Evolutionary conservation across 2,329 filamentous ascomycete species (phyloP).

Genomic region (Hypoxylon sp.): DNA sequence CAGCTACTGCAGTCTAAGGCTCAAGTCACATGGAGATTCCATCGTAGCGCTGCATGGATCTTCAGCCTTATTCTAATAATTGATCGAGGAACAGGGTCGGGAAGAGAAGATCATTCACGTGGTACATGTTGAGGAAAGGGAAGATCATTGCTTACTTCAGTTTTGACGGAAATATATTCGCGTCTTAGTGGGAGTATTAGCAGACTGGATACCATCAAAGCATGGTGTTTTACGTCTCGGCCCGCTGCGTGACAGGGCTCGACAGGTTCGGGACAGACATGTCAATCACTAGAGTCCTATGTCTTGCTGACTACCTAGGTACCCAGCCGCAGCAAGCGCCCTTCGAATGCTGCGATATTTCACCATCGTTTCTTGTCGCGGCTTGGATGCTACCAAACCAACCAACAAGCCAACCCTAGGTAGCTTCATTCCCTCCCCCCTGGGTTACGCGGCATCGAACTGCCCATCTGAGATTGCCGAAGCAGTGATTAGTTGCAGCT

Average conservation of each 20-base stretch:
- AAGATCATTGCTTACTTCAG: constrained; percentile 23
- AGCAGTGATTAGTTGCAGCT: constrained; percentile 15
- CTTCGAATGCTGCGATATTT: constrained; percentile 14
- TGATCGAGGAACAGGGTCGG: background rate
- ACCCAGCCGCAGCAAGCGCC: constrained; percentile 31
- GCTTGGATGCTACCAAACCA: constrained; percentile 16
- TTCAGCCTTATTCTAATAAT: background rate
- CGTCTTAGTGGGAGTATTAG: background rate
- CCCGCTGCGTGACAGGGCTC: constrained; percentile 17
- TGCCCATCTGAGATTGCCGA: constrained; percentile 36
- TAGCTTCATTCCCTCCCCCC: constrained; percentile 4
- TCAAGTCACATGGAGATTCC: constrained; percentile 2
- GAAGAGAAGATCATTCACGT: constrained; percentile 3
- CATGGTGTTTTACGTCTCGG: constrained; percentile 16
- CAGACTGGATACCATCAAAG: constrained; percentile 5
- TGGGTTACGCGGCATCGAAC: constrained; percentile 22
- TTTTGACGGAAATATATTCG: constrained; percentile 3
- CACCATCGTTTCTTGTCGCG: constrained; percentile 18
- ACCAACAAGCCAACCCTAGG: background rate
- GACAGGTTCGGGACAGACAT: constrained; percentile 3
- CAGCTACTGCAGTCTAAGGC: background rate
- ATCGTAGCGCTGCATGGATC: background rate
- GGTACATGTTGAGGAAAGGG: constrained; percentile 11
- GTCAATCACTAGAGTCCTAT: background rate
- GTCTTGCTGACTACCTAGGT: background rate